These are phyloP conservation scores for Mycena haematopus DNA, from an alignment of 768 basidiomycete species.

Conservation along the genomic window DNA sequence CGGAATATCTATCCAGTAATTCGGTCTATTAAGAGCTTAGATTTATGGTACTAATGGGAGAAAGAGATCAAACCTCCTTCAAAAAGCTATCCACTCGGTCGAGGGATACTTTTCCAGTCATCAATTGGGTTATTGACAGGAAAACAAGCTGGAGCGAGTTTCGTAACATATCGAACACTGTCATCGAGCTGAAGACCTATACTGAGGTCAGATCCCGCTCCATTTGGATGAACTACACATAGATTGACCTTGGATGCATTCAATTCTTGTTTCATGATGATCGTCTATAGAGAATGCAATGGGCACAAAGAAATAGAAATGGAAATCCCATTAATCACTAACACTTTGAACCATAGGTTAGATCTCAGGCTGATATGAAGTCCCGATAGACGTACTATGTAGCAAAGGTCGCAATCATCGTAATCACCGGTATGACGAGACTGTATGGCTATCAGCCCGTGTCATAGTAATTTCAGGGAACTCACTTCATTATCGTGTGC, in stretches of 20 bases:
- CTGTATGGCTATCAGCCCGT: slow-evolving; percentile 38
- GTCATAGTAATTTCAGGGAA: neutral
- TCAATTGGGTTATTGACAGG: slow-evolving; percentile 33
- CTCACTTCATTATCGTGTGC: slow-evolving; percentile 51
- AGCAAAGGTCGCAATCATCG: slow-evolving; percentile 71
- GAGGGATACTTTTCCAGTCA: slow-evolving; percentile 65
- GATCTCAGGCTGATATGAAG: neutral
- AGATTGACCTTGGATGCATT: slow-evolving; percentile 45
- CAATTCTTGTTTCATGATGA: slow-evolving; percentile 48
- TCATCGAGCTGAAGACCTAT: slow-evolving; percentile 54
- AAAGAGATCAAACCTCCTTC: slow-evolving; percentile 37
- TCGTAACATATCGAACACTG: slow-evolving; percentile 68
- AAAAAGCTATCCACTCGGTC: slow-evolving; percentile 56
- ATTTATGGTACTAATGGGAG: slow-evolving; percentile 27
- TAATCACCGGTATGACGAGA: slow-evolving; percentile 62
- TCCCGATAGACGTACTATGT: slow-evolving; percentile 50
- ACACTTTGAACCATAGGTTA: slow-evolving; percentile 3
- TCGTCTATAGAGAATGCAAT: slow-evolving; percentile 37
- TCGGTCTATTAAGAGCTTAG: slow-evolving; percentile 47
- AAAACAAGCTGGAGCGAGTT: slow-evolving; percentile 52
- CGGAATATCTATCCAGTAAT: slow-evolving; percentile 49
- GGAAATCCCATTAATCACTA: neutral
- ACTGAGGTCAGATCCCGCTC: neutral
- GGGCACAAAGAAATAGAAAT: neutral
- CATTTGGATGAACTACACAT: too few relatives aligned